Conservation (phyloP, 2,329 filamentous ascomycete species). For the Conoideocrella luteorostrata region DNA sequence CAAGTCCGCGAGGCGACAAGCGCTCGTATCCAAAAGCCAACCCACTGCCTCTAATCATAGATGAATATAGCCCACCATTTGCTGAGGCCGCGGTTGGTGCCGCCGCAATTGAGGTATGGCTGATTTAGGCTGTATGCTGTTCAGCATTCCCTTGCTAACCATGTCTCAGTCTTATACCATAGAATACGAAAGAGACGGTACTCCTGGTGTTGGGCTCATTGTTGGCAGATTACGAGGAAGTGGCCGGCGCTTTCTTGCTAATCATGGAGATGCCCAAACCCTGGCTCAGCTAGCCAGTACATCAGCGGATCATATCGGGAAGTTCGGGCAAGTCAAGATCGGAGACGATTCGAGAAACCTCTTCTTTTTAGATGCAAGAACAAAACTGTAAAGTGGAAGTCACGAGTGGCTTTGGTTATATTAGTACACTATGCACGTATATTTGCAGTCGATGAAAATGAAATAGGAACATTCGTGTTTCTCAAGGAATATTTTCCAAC, state of each 20-base stretch:
- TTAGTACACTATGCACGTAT: no score
- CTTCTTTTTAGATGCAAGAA: constrained; percentile 12
- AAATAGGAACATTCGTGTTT: no score
- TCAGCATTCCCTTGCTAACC: neutral
- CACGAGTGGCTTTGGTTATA: no score
- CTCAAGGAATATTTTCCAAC: no score
- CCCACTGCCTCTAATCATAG: constrained; percentile 8
- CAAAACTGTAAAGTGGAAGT: constrained; percentile 14
- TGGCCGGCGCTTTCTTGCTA: constrained; percentile 21
- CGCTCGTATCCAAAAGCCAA: constrained; percentile 12
- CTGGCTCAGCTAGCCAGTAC: constrained; percentile 11
- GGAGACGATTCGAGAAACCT: constrained; percentile 12
- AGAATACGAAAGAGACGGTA: constrained; percentile 19
- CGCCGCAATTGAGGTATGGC: constrained; percentile 19
- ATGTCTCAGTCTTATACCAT: constrained; percentile 23
- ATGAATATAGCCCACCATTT: constrained; percentile 13
- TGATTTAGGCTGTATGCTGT: neutral
- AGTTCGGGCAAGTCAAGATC: constrained; percentile 7
- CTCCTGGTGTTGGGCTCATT: constrained; percentile 14
- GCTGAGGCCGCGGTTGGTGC: constrained; percentile 13
- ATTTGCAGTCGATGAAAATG: no score
- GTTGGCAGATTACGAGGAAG: constrained; percentile 14
- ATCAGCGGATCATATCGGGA: constrained; percentile 15
- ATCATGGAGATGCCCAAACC: constrained; percentile 18
- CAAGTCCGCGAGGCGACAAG: constrained; percentile 23